Evolutionary conservation across 1,284 basidiomycete genomes (phyloP).

Genomic region (Afroboletus lepidellus): DNA sequence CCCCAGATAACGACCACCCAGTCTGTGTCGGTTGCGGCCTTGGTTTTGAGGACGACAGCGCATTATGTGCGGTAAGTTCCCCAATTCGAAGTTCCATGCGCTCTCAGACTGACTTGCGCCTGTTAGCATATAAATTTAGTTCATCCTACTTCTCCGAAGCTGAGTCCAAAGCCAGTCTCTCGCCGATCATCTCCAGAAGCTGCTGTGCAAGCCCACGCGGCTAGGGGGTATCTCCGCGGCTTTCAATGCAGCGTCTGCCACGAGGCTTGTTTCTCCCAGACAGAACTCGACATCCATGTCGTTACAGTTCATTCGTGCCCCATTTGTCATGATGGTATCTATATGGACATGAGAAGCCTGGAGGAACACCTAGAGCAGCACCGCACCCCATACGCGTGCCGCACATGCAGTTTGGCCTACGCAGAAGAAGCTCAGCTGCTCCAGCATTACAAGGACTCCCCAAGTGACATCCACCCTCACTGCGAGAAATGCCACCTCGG

Average conservation of each 20-base stretch:
- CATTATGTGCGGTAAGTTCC: constrained; percentile 22
- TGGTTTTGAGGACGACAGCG: constrained; percentile 31
- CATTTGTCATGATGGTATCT: constrained; percentile 34
- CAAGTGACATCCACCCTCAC: constrained; percentile 25
- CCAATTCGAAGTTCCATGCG: constrained; percentile 6
- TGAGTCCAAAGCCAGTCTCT: constrained; percentile 11
- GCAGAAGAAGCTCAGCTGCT: constrained; percentile 29
- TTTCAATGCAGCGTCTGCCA: constrained; percentile 29
- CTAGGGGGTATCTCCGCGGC: not conserved
- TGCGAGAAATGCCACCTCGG: constrained; percentile 28
- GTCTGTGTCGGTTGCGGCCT: constrained; percentile 24
- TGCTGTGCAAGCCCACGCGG: constrained; percentile 4
- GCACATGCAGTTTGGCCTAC: constrained; percentile 24
- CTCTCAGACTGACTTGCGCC: constrained; percentile 12
- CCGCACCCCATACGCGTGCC: constrained; percentile 27
- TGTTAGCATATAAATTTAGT: constrained; percentile 19
- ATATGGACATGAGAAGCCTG: constrained; percentile 23
- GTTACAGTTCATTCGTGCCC: constrained; percentile 34
- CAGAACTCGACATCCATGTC: constrained; percentile 31
- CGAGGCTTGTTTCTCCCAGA: constrained; percentile 23
- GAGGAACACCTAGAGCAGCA: constrained; percentile 34
- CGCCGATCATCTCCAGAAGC: constrained; percentile 11
- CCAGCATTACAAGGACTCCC: constrained; percentile 28
- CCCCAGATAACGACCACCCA: constrained; percentile 27
- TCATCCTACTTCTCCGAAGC: constrained; percentile 18